Evolutionary conservation across 257 asterid genomes (phyloP).

Genomic region (Leptodermis oblonga): DNA sequence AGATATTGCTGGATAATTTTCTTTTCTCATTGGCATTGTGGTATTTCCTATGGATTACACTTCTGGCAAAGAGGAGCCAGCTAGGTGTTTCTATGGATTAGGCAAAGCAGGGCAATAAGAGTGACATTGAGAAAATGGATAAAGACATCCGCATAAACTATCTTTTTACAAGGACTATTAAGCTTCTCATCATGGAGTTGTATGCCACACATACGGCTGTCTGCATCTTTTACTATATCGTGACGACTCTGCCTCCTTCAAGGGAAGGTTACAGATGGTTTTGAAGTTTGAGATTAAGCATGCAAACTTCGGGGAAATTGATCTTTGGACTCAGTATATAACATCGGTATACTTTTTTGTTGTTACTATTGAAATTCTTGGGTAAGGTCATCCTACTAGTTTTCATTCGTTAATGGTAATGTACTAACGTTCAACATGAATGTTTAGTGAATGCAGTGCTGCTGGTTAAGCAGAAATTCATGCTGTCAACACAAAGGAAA

Average conservation of each 20-base stretch:
- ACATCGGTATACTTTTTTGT: conserved; percentile 63
- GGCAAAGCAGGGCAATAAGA: conserved; percentile 58
- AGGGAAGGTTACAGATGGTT: conserved; percentile 71
- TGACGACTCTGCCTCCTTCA: conserved; percentile 73
- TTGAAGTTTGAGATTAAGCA: conserved; percentile 64
- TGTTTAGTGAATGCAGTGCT: conserved; percentile 2
- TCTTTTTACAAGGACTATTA: conserved; percentile 58
- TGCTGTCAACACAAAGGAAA: no score
- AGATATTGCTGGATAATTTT: conserved; percentile 63
- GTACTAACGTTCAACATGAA: not conserved
- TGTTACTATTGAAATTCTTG: conserved; percentile 79
- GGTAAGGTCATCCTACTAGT: conserved; percentile 33
- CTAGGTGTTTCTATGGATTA: conserved; percentile 67
- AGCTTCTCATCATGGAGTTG: conserved; percentile 60
- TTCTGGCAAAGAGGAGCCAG: conserved; percentile 46
- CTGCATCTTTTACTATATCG: conserved; percentile 67
- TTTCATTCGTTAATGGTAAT: not conserved
- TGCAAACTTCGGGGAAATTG: conserved; percentile 52
- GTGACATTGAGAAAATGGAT: conserved; percentile 59
- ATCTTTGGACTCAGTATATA: conserved; percentile 70
- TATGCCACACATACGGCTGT: conserved; percentile 83
- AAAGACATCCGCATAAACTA: conserved; percentile 65
- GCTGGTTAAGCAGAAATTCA: conserved; percentile 68
- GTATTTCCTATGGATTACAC: conserved; percentile 68
- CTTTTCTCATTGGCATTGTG: conserved; percentile 57